Conservation (phyloP, 2,329 filamentous ascomycete genomes). For the Trichoderma asperellum region DNA sequence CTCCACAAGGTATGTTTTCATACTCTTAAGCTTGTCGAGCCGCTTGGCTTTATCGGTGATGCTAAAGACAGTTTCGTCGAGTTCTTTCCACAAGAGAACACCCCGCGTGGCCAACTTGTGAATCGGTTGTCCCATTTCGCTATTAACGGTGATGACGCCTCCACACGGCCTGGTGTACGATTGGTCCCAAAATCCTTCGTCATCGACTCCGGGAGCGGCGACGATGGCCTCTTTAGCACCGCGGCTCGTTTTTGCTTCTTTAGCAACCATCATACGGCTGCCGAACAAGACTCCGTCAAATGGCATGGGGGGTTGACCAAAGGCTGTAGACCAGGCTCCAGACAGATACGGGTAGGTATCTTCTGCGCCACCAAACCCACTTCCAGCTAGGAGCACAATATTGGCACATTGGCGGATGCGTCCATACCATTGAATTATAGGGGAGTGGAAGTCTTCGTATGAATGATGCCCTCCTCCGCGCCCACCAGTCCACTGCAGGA, state of each 20-base stretch:
- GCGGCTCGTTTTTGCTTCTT: constrained; percentile 86
- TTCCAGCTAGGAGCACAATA: constrained; percentile 85
- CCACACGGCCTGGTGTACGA: constrained; percentile 90
- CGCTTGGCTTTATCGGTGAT: constrained; percentile 88
- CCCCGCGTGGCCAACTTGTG: constrained; percentile 98
- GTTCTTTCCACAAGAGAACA: constrained; percentile 96
- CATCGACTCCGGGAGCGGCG: constrained; percentile 80
- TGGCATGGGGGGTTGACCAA: constrained; percentile 88
- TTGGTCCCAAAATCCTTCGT: constrained; percentile 79
- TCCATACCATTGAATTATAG: constrained; percentile 87
- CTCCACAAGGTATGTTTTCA: constrained; percentile 88
- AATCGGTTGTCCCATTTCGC: constrained; percentile 99
- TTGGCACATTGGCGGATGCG: constrained; percentile 84
- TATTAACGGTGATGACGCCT: constrained; percentile 93
- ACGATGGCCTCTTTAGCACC: constrained; percentile 89
- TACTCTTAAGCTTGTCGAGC: constrained; percentile 83
- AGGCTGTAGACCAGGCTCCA: constrained; percentile 83
- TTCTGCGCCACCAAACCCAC: constrained; percentile 86
- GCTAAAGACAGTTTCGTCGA: constrained; percentile 98
- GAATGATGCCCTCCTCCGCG: constrained; percentile 94
- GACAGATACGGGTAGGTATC: constrained; percentile 93
- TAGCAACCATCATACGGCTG: constrained; percentile 92
- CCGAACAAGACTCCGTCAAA: constrained; percentile 91
- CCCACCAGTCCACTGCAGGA: constrained; percentile 93
- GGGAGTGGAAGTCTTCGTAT: constrained; percentile 93